phyloP scores from a whole-genome alignment of 352 stramenopile species.

The Phytophthora cactorum region DNA sequence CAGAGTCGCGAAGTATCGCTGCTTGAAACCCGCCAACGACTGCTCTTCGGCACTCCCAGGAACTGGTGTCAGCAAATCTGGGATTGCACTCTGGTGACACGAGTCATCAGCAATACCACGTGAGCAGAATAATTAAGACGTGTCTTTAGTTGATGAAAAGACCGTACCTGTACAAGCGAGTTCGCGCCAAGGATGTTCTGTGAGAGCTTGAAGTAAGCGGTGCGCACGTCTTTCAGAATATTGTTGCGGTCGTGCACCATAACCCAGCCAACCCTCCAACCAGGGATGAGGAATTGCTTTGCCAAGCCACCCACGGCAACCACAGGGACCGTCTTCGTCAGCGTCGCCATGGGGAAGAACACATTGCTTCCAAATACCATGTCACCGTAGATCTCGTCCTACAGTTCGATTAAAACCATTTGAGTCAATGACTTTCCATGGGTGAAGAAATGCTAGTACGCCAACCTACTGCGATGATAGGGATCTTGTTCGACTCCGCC shows the following conservation, averaged over 20 bases:
- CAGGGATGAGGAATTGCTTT: slow-evolving; percentile 96
- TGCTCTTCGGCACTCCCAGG: slow-evolving; percentile 63
- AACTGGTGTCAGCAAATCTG: slow-evolving; percentile 77
- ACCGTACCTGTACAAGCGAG: slow-evolving; percentile 81
- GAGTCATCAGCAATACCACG: slow-evolving; percentile 11
- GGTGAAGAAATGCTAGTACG: neutral
- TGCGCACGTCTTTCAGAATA: slow-evolving; percentile 81
- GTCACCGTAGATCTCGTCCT: slow-evolving; percentile 88
- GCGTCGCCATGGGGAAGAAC: slow-evolving; percentile 85
- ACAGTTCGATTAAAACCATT: neutral
- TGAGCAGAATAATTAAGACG: slow-evolving; percentile 2
- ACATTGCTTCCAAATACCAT: slow-evolving; percentile 79
- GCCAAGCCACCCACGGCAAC: slow-evolving; percentile 88
- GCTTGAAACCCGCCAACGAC: slow-evolving; percentile 83
- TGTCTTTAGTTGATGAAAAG: neutral
- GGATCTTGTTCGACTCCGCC: slow-evolving; percentile 88
- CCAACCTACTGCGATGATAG: slow-evolving; percentile 91
- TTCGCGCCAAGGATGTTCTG: slow-evolving; percentile 93
- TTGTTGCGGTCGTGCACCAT: slow-evolving; percentile 93
- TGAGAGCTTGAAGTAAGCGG: slow-evolving; percentile 91
- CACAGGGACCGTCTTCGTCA: slow-evolving; percentile 85
- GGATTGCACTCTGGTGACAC: slow-evolving; percentile 70
- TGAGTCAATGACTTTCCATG: neutral
- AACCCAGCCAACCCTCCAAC: slow-evolving; percentile 96
- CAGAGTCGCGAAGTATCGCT: slow-evolving; percentile 80